Evolutionary conservation across 257 asterid species (phyloP).

Genomic region (Leptodermis oblonga): DNA sequence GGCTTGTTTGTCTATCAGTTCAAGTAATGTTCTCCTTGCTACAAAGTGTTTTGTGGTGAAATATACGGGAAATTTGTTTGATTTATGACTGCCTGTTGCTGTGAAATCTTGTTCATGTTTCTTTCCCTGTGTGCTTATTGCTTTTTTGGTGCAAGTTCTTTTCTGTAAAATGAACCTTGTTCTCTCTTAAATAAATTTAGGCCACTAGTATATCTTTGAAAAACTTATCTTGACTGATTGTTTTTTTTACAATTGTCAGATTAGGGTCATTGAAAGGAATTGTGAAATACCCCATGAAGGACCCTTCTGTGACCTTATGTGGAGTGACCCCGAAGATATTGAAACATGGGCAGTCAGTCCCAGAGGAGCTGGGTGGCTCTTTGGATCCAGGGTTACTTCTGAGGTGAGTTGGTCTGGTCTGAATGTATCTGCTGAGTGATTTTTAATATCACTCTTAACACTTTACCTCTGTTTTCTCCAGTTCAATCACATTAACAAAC

Average conservation of each 20-base stretch:
- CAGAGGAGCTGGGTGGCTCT: conserved; percentile 99
- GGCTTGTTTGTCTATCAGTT: neutral
- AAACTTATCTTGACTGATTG: neutral
- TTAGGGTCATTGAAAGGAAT: conserved; percentile 85
- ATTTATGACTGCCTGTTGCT: neutral
- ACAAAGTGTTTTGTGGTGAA: too few relatives aligned
- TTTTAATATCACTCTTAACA: conserved; percentile 12
- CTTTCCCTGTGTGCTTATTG: neutral
- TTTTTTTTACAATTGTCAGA: conserved; percentile 42
- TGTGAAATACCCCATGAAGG: conserved; percentile 99
- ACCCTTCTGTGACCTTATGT: conserved; percentile 98
- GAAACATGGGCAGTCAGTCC: conserved; percentile 99
- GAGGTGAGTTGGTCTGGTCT: conserved; percentile 55
- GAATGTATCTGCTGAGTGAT: neutral
- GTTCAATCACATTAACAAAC: conserved; percentile 96
- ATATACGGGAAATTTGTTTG: neutral
- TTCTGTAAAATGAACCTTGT: neutral
- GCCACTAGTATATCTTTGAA: neutral
- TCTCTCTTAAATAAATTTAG: neutral
- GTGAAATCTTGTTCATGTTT: neutral
- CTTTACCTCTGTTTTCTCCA: conserved; percentile 31
- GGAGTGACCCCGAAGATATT: conserved; percentile 99
- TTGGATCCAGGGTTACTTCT: conserved; percentile 94
- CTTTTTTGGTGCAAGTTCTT: neutral
- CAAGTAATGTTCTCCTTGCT: neutral